Conservation (phyloP, 1,139 yeast species). For the Yamadazyma siamensis region DNA sequence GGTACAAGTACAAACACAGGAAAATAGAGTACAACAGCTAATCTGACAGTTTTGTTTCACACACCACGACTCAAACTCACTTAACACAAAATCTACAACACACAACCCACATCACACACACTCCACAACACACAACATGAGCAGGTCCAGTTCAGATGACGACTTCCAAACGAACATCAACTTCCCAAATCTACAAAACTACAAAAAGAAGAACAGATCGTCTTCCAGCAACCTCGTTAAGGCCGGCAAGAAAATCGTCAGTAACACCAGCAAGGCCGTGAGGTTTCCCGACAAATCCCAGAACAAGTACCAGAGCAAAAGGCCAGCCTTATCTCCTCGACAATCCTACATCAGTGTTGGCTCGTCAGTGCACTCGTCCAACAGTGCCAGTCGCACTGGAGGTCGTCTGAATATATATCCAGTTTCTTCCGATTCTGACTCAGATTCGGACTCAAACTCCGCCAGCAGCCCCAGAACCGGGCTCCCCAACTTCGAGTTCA, state of each 20-base stretch:
- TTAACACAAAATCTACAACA: too few species aligned
- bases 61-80: too few species aligned
- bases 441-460: neutral
- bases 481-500: conserved; percentile 9
- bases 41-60: too few species aligned
- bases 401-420: too few species aligned
- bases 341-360: conserved; percentile 24
- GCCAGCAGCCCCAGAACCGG: conserved; percentile 2
- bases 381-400: neutral
- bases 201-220: conserved; percentile 8
- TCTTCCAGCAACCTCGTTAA: conserved; percentile 21
- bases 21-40: too few species aligned
- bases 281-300: conserved; percentile 18
- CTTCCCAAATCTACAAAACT: conserved; percentile 12
- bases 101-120: too few species aligned
- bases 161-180: conserved; percentile 13
- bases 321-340: conserved; percentile 29
- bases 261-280: conserved; percentile 7
- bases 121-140: conserved; percentile 1
- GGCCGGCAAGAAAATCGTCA: conserved; percentile 30
- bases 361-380: conserved; percentile 20
- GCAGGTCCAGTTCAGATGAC: conserved; percentile 14
- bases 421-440: conserved; percentile 3
- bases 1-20: too few species aligned
- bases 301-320: too few species aligned